A percentile compares a stretch with the other conserved stretches of the same genome.
phyloP scores from a whole-genome alignment of 306 rosid genomes.

The Malus fusca region DNA sequence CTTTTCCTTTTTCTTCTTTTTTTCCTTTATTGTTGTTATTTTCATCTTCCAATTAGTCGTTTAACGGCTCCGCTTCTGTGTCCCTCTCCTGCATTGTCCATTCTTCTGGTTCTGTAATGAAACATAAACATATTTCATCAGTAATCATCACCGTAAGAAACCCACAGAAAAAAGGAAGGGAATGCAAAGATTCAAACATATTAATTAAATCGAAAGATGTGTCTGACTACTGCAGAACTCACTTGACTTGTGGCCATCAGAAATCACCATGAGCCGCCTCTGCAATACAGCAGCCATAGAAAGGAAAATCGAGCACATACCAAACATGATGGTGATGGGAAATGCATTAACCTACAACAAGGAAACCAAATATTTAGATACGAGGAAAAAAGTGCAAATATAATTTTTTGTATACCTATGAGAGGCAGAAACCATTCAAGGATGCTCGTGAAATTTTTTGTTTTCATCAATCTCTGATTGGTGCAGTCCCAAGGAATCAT shows the following conservation, averaged over 20 bases:
- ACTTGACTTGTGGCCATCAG: constrained; percentile 73
- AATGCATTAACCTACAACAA: constrained; percentile 76
- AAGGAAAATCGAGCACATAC: constrained; percentile 97
- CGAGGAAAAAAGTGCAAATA: background rate
- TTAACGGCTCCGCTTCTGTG: constrained; percentile 72
- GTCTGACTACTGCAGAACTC: constrained; percentile 12
- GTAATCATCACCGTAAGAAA: constrained; percentile 1
- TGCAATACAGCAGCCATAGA: constrained; percentile 68
- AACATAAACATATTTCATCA: constrained; percentile 4
- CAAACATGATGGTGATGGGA: constrained; percentile 96
- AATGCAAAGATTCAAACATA: background rate
- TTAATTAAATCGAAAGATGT: background rate
- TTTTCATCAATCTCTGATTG: background rate
- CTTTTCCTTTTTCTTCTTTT: background rate
- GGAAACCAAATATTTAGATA: background rate
- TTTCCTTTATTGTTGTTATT: background rate
- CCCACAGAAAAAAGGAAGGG: background rate
- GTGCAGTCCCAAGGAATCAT: background rate
- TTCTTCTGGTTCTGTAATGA: constrained; percentile 51
- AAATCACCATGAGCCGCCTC: constrained; percentile 73
- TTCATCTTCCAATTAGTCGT: constrained; percentile 35
- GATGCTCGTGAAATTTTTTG: background rate
- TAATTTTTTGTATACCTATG: background rate
- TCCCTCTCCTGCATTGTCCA: constrained; percentile 63
- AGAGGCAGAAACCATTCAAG: background rate